Base-by-base conservation (phyloP, 2,329 filamentous ascomycete genomes). In the Ascochyta rabiei region DNA sequence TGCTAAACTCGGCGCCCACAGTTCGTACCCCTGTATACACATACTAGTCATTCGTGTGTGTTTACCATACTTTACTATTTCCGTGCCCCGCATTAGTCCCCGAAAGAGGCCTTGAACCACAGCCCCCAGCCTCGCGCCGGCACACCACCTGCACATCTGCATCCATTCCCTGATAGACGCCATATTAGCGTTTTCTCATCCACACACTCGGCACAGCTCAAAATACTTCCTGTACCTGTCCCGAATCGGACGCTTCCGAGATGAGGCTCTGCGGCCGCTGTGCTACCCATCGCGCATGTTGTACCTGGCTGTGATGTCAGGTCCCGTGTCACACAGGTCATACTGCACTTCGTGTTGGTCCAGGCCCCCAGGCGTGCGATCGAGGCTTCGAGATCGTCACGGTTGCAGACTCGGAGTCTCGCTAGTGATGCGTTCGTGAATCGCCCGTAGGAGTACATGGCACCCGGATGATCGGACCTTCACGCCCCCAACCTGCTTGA, bases 181-280 rank as follows among this genome's bases (percentile, higher is more conserved):
- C 39, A 44, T 44, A 42, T 33, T 44, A 37, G 44, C 26, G 44
- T 38, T 26, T 21, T 21, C 31, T 24, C 39, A 41, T n/a, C 50
- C 33, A 21, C 18, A 26, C n/a, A 13, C 9, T 38, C 44, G 47
- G 30, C 16, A 31, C 10, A n/a, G 24, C 18, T 19, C 19, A 48
- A 33, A 43, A 33, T 42, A 44, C n/a, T 23, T 42, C 3, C 4
- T 37, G 23, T 37, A 37, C n/a, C 23, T 21, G 16, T 39, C 28
- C 18, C 51, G 28, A 48, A 48, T 55, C 45, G 42, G 34, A 34
- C 45, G 24, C 28, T 43, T 8, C 34, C 13, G 23, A 15, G n/a
- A 15, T 55, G 52, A 55, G 52, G 52, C 52, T 55, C 52, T 55
- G 52, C 52, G 41, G 52, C 51, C 40, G 45, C 41, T 15, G 46